Evolutionary conservation across 352 stramenopile species (phyloP), one percentile per base, ranked within the genome.

Genomic region (Phytophthora uliginosa): DNA sequence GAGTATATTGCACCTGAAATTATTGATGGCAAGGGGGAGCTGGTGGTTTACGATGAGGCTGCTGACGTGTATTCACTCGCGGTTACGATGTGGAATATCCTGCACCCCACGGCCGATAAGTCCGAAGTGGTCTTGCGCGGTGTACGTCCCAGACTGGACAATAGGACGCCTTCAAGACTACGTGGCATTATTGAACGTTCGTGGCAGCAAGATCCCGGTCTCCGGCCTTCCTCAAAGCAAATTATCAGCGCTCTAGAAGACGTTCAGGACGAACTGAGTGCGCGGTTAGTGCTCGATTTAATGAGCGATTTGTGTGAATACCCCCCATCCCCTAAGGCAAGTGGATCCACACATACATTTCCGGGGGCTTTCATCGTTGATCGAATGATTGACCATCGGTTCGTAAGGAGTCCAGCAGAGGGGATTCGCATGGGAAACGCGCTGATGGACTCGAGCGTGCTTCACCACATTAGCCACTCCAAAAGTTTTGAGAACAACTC

Each of bases 1-100:
- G 82, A 90, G 31, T 94, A 90, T 69, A 82, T 88, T 67, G 86
- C 86, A 1, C 84, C 84, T 3, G 84, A 94, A 47, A 59, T 90
- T 8, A 81, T 90, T 34, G 71, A 82, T 22, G 80, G 76, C 13
- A 77, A 81, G 17, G 59, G 42, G 9, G 66, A 72, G 6, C 17
- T 73, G 18, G 55, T 64, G 4, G 64, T 60, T 3, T 88, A 90
- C 52, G 73, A 69, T 7, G 82, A 90, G 50, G 78, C 79, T 6
- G 71, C 77, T 3, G 83, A 92, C 63, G 71, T 92, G 2, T 91
- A 88, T 73, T 82, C 83, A 42, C 76, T 92, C 38, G 84, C 63
- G 7, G 66, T 91, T 26, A 90, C 85, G 9, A 83, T 91, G 63
- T 93, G 86, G 84, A 81, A 90, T 63, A 88, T 91, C 33, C 61